phyloP scores from a whole-genome alignment of 179 eudicot species.

The Sideroxylon spinosum region DNA sequence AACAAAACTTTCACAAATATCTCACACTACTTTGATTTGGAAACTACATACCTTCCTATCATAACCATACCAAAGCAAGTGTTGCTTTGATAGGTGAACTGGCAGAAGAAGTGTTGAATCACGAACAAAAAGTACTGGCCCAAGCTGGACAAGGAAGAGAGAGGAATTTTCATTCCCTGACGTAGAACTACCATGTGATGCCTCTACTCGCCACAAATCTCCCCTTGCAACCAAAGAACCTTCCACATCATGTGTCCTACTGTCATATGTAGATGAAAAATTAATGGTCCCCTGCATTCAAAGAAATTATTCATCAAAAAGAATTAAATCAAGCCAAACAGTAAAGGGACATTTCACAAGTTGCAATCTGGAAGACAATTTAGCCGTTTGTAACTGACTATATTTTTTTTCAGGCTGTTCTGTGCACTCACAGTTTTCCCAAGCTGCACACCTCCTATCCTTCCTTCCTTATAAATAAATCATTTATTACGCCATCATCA shows the following conservation, averaged over 20 bases:
- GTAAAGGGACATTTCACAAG: neutral
- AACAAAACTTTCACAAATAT: neutral
- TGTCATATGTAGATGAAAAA: slow-evolving; percentile 76
- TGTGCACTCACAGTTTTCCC: too few species aligned
- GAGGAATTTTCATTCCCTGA: slow-evolving; percentile 72
- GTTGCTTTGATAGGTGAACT: slow-evolving; percentile 86
- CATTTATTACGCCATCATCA: too few species aligned
- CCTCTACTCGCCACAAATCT: slow-evolving; percentile 92
- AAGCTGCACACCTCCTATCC: too few species aligned
- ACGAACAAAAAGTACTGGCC: slow-evolving; percentile 86
- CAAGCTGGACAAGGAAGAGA: slow-evolving; percentile 89
- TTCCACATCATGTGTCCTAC: slow-evolving; percentile 71
- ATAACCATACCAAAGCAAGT: slow-evolving; percentile 97
- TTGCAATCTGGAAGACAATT: too few species aligned
- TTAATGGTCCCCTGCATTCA: slow-evolving; percentile 61
- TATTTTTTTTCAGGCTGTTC: too few species aligned
- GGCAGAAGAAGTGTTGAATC: slow-evolving; percentile 92
- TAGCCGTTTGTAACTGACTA: too few species aligned
- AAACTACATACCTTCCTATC: slow-evolving; percentile 72
- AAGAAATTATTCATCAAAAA: slow-evolving; percentile 10
- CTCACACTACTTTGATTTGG: neutral
- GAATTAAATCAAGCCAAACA: neutral
- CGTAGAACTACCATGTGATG: slow-evolving; percentile 75
- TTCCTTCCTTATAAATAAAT: too few species aligned
- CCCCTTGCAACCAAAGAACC: slow-evolving; percentile 85